These are phyloP conservation scores for Aspergillus transmontanensis DNA, from an alignment of 2,329 filamentous ascomycete genomes.

Conservation along the genomic window DNA sequence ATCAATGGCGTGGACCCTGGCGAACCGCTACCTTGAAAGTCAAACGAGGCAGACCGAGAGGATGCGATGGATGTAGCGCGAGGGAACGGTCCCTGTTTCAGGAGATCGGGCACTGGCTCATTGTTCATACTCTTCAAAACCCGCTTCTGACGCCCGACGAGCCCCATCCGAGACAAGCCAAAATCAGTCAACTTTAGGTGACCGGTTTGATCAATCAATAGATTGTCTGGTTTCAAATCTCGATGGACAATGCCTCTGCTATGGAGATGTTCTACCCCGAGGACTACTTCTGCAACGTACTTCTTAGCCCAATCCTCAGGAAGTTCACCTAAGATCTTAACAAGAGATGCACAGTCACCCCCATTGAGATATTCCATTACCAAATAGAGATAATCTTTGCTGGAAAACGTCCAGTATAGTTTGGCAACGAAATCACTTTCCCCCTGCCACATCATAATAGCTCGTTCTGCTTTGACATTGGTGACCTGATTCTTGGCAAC, in stretches of 20 bases:
- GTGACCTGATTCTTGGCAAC: conserved; percentile 99
- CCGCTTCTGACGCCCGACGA: conserved; percentile 94
- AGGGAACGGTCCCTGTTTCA: conserved; percentile 90
- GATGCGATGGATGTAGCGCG: conserved; percentile 83
- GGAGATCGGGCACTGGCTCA: conserved; percentile 86
- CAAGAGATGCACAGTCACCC: conserved; percentile 92
- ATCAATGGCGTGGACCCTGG: conserved; percentile 84
- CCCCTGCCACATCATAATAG: conserved; percentile 99
- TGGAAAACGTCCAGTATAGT: conserved; percentile 99
- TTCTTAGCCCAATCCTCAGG: conserved; percentile 98
- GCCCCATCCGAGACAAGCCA: conserved; percentile 92
- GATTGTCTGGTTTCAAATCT: conserved; percentile 94
- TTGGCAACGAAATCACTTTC: conserved; percentile 99
- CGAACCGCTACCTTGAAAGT: conserved; percentile 78
- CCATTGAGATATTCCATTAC: conserved; percentile 99
- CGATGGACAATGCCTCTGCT: conserved; percentile 93
- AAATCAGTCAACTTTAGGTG: conserved; percentile 98
- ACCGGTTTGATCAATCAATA: conserved; percentile 94
- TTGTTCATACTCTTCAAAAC: conserved; percentile 71
- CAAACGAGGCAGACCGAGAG: conserved; percentile 90
- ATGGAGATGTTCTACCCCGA: conserved; percentile 96
- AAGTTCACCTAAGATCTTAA: conserved; percentile 88
- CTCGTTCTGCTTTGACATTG: conserved; percentile 96
- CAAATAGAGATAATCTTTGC: conserved; percentile 96
- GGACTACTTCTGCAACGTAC: conserved; percentile 91